Conservation (phyloP, 2,329 filamentous ascomycete species). For the Fusarium sororula region DNA sequence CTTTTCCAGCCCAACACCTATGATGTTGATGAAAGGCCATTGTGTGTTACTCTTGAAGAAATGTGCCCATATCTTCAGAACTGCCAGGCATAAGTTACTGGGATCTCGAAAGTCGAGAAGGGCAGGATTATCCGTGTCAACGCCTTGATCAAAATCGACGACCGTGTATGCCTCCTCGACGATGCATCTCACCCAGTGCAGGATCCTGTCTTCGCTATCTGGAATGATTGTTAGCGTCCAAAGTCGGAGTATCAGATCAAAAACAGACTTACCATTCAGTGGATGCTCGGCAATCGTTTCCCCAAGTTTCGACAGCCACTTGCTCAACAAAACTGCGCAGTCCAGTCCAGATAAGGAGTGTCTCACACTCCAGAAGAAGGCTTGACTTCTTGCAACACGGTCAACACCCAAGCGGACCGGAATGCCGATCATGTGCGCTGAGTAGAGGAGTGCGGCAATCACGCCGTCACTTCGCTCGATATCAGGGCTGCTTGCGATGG, state of each 20-base stretch:
- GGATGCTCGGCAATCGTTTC: not conserved
- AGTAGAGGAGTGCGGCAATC: slow-evolving; percentile 60
- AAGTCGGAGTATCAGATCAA: accelerated
- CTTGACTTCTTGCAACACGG: slow-evolving; percentile 62
- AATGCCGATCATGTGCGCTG: slow-evolving; percentile 64
- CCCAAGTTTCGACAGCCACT: slow-evolving; percentile 46
- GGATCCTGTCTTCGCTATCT: slow-evolving; percentile 55
- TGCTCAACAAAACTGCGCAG: slow-evolving; percentile 62
- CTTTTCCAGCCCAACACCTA: slow-evolving; percentile 52
- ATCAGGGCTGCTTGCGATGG: slow-evolving; percentile 48
- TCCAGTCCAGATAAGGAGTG: slow-evolving; percentile 64
- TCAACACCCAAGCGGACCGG: slow-evolving; percentile 64
- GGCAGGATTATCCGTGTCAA: not conserved
- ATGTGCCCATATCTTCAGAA: slow-evolving; percentile 56
- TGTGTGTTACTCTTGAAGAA: slow-evolving; percentile 59
- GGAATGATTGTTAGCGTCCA: not conserved
- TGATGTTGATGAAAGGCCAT: slow-evolving; percentile 58
- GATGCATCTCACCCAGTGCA: slow-evolving; percentile 58
- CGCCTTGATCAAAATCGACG: slow-evolving; percentile 48
- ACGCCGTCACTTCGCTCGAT: slow-evolving; percentile 59
- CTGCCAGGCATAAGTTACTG: slow-evolving; percentile 40
- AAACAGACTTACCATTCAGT: not conserved
- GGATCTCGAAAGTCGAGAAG: not conserved
- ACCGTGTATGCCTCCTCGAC: slow-evolving; percentile 54
- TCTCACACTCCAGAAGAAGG: slow-evolving; percentile 66